A percentile compares a stretch with the other conserved stretches of the same genome.
Conservation (phyloP, 192 early-diverging fungal species). For the Kappamyces sp. region DNA sequence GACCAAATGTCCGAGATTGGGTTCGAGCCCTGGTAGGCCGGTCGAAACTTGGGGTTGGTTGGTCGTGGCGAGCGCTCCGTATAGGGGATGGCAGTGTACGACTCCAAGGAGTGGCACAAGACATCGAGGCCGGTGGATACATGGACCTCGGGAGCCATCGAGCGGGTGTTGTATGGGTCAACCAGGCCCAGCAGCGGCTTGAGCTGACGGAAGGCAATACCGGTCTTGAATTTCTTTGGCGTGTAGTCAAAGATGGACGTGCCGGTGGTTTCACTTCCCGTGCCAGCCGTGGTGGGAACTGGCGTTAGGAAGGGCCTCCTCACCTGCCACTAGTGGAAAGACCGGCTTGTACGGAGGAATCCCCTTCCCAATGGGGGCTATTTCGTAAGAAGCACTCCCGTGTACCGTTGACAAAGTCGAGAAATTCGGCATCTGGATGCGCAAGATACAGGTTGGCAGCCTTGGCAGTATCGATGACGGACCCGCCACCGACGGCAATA, state of each 20-base stretch:
- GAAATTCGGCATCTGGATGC: conserved; percentile 73
- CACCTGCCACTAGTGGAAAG: conserved; percentile 72
- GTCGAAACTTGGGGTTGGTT: conserved; percentile 70
- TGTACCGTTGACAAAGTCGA: conserved; percentile 80
- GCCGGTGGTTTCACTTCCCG: conserved; percentile 87
- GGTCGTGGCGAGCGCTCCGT: conserved; percentile 70
- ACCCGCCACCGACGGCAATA: conserved; percentile 86
- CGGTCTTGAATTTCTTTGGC: conserved; percentile 77
- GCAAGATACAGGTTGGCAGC: conserved; percentile 82
- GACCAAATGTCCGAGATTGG: conserved; percentile 93
- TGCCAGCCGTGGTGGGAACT: conserved; percentile 53
- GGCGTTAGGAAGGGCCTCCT: conserved; percentile 8
- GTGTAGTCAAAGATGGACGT: conserved; percentile 89
- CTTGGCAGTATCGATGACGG: conserved; percentile 86
- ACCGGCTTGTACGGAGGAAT: conserved; percentile 64
- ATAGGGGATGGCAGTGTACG: conserved; percentile 86
- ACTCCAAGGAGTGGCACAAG: conserved; percentile 79
- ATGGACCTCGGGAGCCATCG: conserved; percentile 80
- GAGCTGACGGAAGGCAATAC: conserved; percentile 77
- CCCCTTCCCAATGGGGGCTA: conserved; percentile 81
- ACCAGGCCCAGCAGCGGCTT: conserved; percentile 82
- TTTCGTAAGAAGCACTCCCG: background rate
- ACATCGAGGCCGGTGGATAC: conserved; percentile 83
- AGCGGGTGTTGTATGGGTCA: conserved; percentile 80
- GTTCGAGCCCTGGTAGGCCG: conserved; percentile 89